These are phyloP conservation scores for Tricladium varicosporioides DNA, from an alignment of 2,329 filamentous ascomycete genomes.

Conservation along the genomic window DNA sequence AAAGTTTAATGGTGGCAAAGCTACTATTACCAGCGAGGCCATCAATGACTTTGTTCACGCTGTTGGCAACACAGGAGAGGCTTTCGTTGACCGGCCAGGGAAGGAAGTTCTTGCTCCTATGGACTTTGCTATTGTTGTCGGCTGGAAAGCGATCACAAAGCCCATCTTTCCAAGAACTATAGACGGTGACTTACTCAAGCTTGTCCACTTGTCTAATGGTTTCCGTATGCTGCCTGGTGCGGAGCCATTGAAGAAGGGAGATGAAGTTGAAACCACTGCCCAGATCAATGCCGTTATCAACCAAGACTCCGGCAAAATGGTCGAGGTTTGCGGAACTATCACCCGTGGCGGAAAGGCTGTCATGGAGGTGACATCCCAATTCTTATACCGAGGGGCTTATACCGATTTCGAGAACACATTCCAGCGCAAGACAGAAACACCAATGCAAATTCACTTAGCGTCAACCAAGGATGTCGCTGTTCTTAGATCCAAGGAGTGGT, in stretches of 20 bases:
- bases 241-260: slow-evolving; percentile 91
- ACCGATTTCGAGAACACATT: slow-evolving; percentile 97
- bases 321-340: slow-evolving; percentile 98
- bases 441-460: slow-evolving; percentile 85
- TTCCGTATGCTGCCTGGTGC: slow-evolving; percentile 98
- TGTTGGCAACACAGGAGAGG: slow-evolving; percentile 95
- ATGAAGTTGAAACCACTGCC: slow-evolving; percentile 87
- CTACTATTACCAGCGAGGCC: slow-evolving; percentile 83
- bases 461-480: slow-evolving; percentile 92
- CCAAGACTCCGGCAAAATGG: slow-evolving; percentile 98
- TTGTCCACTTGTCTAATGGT: slow-evolving; percentile 94
- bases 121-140: slow-evolving; percentile 98
- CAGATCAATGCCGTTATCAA: slow-evolving; percentile 98
- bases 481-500: slow-evolving; percentile 96
- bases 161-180: slow-evolving; percentile 97
- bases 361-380: slow-evolving; percentile 98
- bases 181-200: slow-evolving; percentile 91
- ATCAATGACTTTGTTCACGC: slow-evolving; percentile 99
- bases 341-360: slow-evolving; percentile 78
- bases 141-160: slow-evolving; percentile 99
- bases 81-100: slow-evolving; percentile 92
- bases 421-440: slow-evolving; percentile 94
- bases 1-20: slow-evolving; percentile 84
- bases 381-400: slow-evolving; percentile 92
- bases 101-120: slow-evolving; percentile 95